Evolutionary conservation across 345 rosid genomes (phyloP), one percentile per base, ranked within the genome.

Genomic region (Geranium rotundifolium): DNA sequence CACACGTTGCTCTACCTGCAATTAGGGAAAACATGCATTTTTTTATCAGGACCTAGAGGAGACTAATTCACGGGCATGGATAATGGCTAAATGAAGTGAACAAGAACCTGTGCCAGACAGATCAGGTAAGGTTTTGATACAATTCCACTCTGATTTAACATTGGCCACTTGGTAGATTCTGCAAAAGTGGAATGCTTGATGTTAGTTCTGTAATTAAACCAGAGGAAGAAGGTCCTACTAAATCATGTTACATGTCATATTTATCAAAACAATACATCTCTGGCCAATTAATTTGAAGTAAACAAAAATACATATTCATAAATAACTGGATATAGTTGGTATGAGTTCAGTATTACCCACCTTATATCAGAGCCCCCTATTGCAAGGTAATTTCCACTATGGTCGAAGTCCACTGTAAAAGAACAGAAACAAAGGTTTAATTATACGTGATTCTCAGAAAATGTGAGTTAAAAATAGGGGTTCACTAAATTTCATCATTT

Each of bases 91-190:
- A 14, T 46, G 14, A 46, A 18, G 19, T 55, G 20, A 30, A 60
- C 12, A 31, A 56, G 58, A 63, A 93, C 97, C 96, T 74, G 92
- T 88, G 78, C 99, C 99, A 0, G 99, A 93, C 58, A 93, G 83
- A 76, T 93, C 99, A n/a, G 96, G 97, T 50, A 90, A 80, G 20
- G 91, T 81, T 77, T 82, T 93, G 66, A 93, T 65, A 59, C 90
- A 81, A 76, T 83, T 86, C 99, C 99, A 93, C 7, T 93, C 99
- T 23, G 95, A 82, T 77, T 86, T 90, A 46, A 93, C 99, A 70
- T 85, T 88, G 18, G 87, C 97, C 17, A 86, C 91, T 79, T 93
- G 97, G 75, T 82, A 88, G 29, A 93, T 72, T 73, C 99, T 90
- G 79, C 65, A 69, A 34, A 64, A 59, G 46, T 67, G 61, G 62